A percentile compares a stretch with the other conserved stretches of the same genome.
Conservation (phyloP, 768 basidiomycete species). For the Mycena chlorophos region DNA sequence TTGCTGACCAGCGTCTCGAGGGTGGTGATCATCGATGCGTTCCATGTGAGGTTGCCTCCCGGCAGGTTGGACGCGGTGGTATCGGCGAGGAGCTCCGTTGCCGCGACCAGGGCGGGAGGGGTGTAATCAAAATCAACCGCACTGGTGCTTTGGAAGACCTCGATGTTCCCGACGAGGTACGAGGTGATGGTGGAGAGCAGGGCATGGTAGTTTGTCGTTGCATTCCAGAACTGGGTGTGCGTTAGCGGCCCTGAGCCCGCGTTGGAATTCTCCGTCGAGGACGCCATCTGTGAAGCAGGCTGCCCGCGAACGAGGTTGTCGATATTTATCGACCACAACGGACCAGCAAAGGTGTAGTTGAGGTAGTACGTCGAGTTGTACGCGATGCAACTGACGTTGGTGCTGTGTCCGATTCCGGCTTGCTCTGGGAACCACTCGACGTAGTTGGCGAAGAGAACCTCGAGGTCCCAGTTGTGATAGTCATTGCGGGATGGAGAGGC, state of each 20-base stretch:
- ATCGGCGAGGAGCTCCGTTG: no score
- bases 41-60: no score
- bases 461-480: slow-evolving; percentile 1
- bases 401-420: not conserved
- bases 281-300: not conserved
- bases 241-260: not conserved
- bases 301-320: not conserved
- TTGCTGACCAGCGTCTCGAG: no score
- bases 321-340: slow-evolving; percentile 1
- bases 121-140: no score
- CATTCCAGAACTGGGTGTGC: slow-evolving; percentile 1
- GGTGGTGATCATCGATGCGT: no score
- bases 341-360: slow-evolving; percentile 7
- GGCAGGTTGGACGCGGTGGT: no score
- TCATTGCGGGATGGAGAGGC: not conserved
- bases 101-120: no score
- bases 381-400: slow-evolving; percentile 8
- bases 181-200: not conserved
- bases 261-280: not conserved
- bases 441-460: slow-evolving; percentile 3
- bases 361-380: slow-evolving; percentile 14
- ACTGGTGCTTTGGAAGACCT: no score
- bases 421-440: not conserved
- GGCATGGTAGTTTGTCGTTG: slow-evolving; percentile 2
- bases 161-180: slow-evolving; percentile 2